Evolutionary conservation across 2,329 filamentous ascomycete genomes (phyloP).

Genomic region (Fusarium robinianum): DNA sequence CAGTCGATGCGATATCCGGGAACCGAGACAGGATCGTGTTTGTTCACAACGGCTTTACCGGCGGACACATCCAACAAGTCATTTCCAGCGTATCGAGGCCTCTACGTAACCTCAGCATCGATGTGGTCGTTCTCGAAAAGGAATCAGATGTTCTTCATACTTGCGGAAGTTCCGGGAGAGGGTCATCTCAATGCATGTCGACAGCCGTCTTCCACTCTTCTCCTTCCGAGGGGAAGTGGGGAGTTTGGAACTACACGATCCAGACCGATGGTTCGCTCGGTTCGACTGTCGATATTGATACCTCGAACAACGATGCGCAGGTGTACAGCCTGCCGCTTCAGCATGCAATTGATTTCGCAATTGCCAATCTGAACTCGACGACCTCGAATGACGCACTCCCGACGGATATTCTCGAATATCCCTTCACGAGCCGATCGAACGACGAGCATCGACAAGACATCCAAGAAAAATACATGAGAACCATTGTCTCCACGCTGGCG

Average conservation of each 20-base stretch:
- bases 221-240: neutral
- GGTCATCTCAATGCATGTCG: neutral
- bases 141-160: neutral
- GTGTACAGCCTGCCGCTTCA: slow-evolving; percentile 76
- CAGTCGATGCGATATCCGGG: neutral
- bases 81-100: neutral
- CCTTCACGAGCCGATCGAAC: slow-evolving; percentile 71
- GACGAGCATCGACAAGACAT: slow-evolving; percentile 67
- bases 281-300: slow-evolving; percentile 60
- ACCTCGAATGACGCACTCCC: slow-evolving; percentile 46
- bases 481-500: slow-evolving; percentile 70
- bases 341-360: slow-evolving; percentile 72
- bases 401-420: slow-evolving; percentile 51
- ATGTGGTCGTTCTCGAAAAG: neutral
- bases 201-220: slow-evolving; percentile 6
- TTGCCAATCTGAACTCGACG: slow-evolving; percentile 55
- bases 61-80: neutral
- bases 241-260: slow-evolving; percentile 76
- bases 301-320: slow-evolving; percentile 68
- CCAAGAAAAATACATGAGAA: slow-evolving; percentile 67
- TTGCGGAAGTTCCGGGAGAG: slow-evolving; percentile 1
- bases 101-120: neutral
- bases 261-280: slow-evolving; percentile 70
- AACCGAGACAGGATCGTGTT: slow-evolving; percentile 1
- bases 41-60: slow-evolving; percentile 1